A percentile compares a stretch with the other conserved stretches of the same genome.
phyloP scores from a whole-genome alignment of 2,329 filamentous ascomycete species.

The Talaromyces sp. region DNA sequence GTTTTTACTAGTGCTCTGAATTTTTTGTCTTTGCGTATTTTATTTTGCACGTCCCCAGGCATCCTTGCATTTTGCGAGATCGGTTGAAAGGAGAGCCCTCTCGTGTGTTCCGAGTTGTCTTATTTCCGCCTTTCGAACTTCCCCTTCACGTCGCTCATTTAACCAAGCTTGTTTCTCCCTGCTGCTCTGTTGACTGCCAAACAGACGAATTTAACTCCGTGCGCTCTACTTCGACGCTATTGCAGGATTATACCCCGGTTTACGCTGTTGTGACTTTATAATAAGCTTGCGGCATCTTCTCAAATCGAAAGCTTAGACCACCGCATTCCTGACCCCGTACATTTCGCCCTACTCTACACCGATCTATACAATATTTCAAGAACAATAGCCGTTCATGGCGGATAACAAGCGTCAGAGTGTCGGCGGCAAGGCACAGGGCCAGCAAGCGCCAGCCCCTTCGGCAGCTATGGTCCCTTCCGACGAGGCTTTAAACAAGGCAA shows the following conservation, averaged over 20 bases:
- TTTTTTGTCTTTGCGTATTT: not conserved
- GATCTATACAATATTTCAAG: not conserved
- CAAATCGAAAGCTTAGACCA: not conserved
- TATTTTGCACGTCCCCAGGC: not conserved
- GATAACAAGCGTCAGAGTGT: constrained; percentile 54
- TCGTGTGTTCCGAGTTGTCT: constrained; percentile 5
- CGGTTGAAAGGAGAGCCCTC: not conserved
- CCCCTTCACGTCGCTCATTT: constrained; percentile 8
- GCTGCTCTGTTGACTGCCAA: too few species aligned
- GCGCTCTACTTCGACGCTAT: not conserved
- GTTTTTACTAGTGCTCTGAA: not conserved
- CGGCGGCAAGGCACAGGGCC: constrained; percentile 43
- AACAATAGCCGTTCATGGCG: constrained; percentile 37
- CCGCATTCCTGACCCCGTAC: not conserved
- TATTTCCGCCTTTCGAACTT: not conserved
- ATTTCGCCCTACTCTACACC: not conserved
- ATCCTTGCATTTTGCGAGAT: not conserved
- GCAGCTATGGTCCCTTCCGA: constrained; percentile 46
- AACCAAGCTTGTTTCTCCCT: constrained; percentile 3
- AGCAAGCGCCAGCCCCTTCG: constrained; percentile 31
- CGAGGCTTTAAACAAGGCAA: constrained; percentile 51
- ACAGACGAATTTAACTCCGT: too few species aligned
- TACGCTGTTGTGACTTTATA: not conserved
- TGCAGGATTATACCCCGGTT: not conserved
- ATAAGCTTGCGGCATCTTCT: not conserved